phyloP scores from a whole-genome alignment of 2,329 filamentous ascomycete genomes.

The Ophiostoma piceae region DNA sequence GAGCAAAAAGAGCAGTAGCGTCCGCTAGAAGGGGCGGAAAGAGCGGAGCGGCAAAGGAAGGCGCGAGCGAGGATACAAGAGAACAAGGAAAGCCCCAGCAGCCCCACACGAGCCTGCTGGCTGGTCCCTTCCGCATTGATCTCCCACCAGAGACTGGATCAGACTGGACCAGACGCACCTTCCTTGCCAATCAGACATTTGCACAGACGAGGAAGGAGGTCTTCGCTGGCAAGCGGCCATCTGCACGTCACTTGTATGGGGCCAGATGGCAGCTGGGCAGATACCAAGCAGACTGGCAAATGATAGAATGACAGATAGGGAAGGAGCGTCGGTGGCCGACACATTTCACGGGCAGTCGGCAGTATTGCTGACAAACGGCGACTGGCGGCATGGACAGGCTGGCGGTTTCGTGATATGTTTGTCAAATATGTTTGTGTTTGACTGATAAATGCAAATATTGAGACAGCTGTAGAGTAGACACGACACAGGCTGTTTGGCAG shows the following conservation, averaged over 20 bases:
- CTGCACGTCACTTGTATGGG: conserved; percentile 17
- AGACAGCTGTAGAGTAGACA: neutral
- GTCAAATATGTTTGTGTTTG: neutral
- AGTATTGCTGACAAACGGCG: neutral
- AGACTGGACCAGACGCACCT: conserved; percentile 9
- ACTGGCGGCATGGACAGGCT: neutral
- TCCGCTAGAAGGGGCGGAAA: conserved; percentile 17
- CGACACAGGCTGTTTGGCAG: neutral
- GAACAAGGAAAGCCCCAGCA: neutral
- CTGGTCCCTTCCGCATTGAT: conserved; percentile 16
- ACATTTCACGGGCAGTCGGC: neutral
- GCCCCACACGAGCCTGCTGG: conserved; percentile 19
- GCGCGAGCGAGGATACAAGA: neutral
- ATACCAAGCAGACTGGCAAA: too few relatives aligned
- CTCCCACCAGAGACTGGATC: conserved; percentile 2
- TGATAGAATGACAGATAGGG: neutral
- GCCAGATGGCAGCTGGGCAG: neutral
- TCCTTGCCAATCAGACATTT: conserved; percentile 21
- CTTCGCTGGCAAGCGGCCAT: conserved; percentile 21
- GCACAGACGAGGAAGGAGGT: conserved; percentile 11
- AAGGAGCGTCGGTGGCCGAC: neutral
- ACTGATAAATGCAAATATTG: neutral
- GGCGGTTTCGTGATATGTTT: too few relatives aligned
- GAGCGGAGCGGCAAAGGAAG: conserved; percentile 22
- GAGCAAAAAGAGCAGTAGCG: neutral